A percentile compares a stretch with the other conserved stretches of the same genome.
Conservation (phyloP, 331 rosid genomes). For the Telfairia occidentalis region DNA sequence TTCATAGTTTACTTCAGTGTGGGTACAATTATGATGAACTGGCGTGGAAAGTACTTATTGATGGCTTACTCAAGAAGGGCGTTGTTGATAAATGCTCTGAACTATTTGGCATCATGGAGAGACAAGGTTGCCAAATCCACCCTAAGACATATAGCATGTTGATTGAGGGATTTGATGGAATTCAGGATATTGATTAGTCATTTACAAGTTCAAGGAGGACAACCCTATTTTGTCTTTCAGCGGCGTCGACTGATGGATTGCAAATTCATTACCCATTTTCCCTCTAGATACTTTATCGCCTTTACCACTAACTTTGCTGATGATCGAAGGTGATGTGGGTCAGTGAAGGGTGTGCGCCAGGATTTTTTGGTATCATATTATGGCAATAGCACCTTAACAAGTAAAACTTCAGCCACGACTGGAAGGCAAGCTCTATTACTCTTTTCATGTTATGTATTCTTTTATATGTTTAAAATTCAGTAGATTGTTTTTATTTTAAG, state of each 20-base stretch:
- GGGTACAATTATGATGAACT: slow-evolving; percentile 50
- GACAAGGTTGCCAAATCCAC: slow-evolving; percentile 40
- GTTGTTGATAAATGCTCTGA: slow-evolving; percentile 34
- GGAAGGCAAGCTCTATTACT: slow-evolving; percentile 2
- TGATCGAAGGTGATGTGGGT: slow-evolving; percentile 1
- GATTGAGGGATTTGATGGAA: slow-evolving; percentile 30
- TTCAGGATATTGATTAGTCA: slow-evolving; percentile 8
- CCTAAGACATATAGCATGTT: slow-evolving; percentile 43
- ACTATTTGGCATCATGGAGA: slow-evolving; percentile 36
- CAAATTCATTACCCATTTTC: background rate
- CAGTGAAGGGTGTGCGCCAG: background rate
- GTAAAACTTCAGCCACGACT: background rate
- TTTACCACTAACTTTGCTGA: background rate
- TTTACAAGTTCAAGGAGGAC: background rate
- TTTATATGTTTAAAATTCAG: background rate
- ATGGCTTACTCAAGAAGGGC: slow-evolving; percentile 44
- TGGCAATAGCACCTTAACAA: background rate
- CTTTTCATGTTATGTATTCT: background rate
- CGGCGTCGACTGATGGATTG: background rate
- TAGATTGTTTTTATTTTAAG: background rate
- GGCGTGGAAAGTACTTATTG: slow-evolving; percentile 54
- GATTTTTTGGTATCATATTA: background rate
- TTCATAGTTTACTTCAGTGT: slow-evolving; percentile 28
- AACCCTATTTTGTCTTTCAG: background rate
- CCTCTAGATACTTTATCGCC: background rate